Base-by-base conservation (phyloP, 768 basidiomycete genomes). In the Tulasnella sp. region DNA sequence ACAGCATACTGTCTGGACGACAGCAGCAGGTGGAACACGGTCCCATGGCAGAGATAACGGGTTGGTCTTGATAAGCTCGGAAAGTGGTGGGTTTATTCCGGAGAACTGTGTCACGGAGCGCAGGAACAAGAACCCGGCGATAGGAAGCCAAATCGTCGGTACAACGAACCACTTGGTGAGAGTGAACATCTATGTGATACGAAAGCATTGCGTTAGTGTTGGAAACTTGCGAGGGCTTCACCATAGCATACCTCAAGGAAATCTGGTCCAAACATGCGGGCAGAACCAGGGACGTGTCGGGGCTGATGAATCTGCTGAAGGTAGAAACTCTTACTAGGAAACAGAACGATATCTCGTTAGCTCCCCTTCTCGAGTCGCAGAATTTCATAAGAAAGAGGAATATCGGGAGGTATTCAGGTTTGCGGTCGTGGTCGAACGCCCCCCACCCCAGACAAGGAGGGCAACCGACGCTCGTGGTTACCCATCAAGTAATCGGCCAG, bases 241-340 rank as follows among this genome's bases (percentile, higher is more conserved):
- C 23, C 5, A 3, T 15, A 48, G 3, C 40, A 48, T 79, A 91
- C 93, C 89, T 99, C 97, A 42, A 98, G 90, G 78, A 91, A 87
- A 57, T 88, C 86, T 1, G 92, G 90, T 16, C 91, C 93, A 83
- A 99, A 99, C 79, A 99, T 86, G 80, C 94, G 90, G 2, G 96
- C 96, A 23, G 93, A 91, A 74, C 94, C 88, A 9, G 89, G 84
- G 74, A 96, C 84, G 83, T 96, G 96, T 61, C 98, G 89, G 1
- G 98, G 97, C 83, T 98, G 96, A 84, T 99, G 98, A 0, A 99
- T 94, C 84, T 99, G 98, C 81, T 94, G 89, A 73, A 99, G 87
- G 83, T 99, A 99, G 84, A 96, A 99, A 4, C 92, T 90, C 87
- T 99, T 99, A 83, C 93, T 94, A 78, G 67, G 82, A 70, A 77